These are phyloP conservation scores for Ophiobolus disseminans DNA, from an alignment of 2,329 filamentous ascomycete genomes.

Conservation along the genomic window DNA sequence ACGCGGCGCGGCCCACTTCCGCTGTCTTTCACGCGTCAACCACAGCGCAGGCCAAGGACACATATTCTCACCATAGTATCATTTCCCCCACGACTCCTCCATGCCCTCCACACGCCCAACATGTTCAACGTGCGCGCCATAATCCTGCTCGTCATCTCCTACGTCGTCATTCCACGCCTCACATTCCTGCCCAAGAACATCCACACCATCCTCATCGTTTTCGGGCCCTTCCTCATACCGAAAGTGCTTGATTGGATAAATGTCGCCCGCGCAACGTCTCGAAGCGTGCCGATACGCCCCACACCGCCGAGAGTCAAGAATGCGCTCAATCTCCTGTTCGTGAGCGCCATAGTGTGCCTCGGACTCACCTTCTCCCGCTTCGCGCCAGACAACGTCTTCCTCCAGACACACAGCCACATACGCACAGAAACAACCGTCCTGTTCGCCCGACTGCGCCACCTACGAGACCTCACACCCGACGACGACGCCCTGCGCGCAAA, in stretches of 20 bases:
- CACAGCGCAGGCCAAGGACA: too few relatives aligned
- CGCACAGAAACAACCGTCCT: conserved; percentile 85
- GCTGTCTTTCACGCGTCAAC: too few relatives aligned
- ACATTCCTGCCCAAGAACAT: conserved; percentile 44
- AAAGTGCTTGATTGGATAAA: conserved; percentile 71
- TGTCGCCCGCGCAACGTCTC: conserved; percentile 53
- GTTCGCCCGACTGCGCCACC: conserved; percentile 73
- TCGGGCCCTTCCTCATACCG: conserved; percentile 76
- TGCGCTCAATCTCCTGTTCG: conserved; percentile 66
- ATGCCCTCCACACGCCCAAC: conserved; percentile 16
- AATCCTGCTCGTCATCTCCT: conserved; percentile 40
- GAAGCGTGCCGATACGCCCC: conserved; percentile 61
- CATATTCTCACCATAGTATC: conserved; percentile 11
- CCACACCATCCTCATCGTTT: conserved; percentile 55
- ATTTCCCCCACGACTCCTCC: neutral
- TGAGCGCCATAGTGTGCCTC: conserved; percentile 61
- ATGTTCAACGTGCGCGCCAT: conserved; percentile 47
- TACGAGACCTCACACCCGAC: conserved; percentile 63
- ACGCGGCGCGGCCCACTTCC: too few relatives aligned
- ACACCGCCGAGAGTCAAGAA: conserved; percentile 62
- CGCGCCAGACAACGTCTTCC: conserved; percentile 82
- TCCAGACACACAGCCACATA: conserved; percentile 77
- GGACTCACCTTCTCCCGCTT: conserved; percentile 71
- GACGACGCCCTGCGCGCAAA: conserved; percentile 73
- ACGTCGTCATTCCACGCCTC: conserved; percentile 47